These are phyloP conservation scores for Cyberlindnera lachancei DNA, from an alignment of 805 yeast genomes.

Conservation along the genomic window DNA sequence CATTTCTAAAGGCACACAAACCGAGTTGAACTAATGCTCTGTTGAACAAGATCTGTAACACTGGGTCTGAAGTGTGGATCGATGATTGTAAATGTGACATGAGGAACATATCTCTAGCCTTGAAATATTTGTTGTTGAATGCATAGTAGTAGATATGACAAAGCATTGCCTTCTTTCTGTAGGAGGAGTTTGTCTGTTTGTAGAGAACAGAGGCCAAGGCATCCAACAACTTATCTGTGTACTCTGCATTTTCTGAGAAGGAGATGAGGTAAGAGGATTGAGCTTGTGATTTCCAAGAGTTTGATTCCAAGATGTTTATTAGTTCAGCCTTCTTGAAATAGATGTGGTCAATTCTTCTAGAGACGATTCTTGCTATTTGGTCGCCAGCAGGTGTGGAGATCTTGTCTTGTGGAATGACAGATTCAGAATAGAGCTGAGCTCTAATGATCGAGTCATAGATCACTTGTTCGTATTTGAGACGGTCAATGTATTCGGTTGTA, in stretches of 20 bases:
- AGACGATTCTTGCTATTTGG: slow-evolving; percentile 63
- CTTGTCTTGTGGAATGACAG: slow-evolving; percentile 39
- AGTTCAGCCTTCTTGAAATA: slow-evolving; percentile 85
- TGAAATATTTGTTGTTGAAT: slow-evolving; percentile 71
- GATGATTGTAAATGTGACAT: slow-evolving; percentile 78
- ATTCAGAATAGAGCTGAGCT: slow-evolving; percentile 80
- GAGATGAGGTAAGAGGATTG: slow-evolving; percentile 20
- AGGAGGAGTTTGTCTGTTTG: slow-evolving; percentile 57
- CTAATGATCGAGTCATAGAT: slow-evolving; percentile 74
- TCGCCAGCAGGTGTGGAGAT: slow-evolving; percentile 26
- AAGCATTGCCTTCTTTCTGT: slow-evolving; percentile 78
- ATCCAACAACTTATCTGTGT: slow-evolving; percentile 53
- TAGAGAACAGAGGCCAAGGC: slow-evolving; percentile 58
- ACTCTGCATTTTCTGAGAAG: slow-evolving; percentile 26
- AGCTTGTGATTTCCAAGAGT: slow-evolving; percentile 52
- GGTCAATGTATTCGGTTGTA: slow-evolving; percentile 84
- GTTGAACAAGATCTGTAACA: slow-evolving; percentile 87
- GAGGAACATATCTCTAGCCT: slow-evolving; percentile 84
- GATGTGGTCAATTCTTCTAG: slow-evolving; percentile 84
- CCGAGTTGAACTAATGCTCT: slow-evolving; percentile 95
- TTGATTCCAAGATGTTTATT: slow-evolving; percentile 57
- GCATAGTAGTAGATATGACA: slow-evolving; percentile 88
- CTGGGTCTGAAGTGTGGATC: slow-evolving; percentile 78
- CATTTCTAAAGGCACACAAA: slow-evolving; percentile 87
- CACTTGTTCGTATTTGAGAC: slow-evolving; percentile 79